Conservation (phyloP, 495 filamentous ascomycete species). For the Amphirosellinia nigrospora region DNA sequence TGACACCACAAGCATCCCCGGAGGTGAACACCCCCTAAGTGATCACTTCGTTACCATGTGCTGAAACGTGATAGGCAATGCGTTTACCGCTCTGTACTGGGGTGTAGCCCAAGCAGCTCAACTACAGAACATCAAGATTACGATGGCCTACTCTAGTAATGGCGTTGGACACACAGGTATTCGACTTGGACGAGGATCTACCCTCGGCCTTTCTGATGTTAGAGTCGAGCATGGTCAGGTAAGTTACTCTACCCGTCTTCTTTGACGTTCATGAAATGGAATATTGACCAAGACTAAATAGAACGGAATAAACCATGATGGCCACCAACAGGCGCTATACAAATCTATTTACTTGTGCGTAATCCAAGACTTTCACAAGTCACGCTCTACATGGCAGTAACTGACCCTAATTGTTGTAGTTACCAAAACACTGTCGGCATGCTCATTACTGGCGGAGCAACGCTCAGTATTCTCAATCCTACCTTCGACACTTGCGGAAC, state of each 20-base stretch:
- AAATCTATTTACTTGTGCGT: slow-evolving; percentile 64
- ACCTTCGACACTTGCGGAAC: slow-evolving; percentile 62
- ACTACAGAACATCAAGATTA: slow-evolving; percentile 72
- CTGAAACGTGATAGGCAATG: slow-evolving; percentile 37
- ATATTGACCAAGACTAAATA: slow-evolving; percentile 27
- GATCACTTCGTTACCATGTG: background rate
- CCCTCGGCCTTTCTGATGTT: slow-evolving; percentile 45
- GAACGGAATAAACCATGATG: slow-evolving; percentile 63
- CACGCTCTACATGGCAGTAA: background rate
- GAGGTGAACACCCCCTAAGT: slow-evolving; percentile 27
- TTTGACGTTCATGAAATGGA: background rate
- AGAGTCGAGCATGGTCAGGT: slow-evolving; percentile 49
- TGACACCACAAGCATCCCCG: slow-evolving; percentile 65
- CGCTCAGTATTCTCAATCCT: slow-evolving; percentile 53
- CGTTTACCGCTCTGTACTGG: slow-evolving; percentile 70
- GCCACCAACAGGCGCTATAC: slow-evolving; percentile 73
- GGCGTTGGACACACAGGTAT: slow-evolving; percentile 66
- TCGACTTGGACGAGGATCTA: slow-evolving; percentile 61
- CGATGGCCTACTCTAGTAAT: slow-evolving; percentile 55
- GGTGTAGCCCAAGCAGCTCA: slow-evolving; percentile 70
- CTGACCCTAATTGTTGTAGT: background rate
- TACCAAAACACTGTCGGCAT: slow-evolving; percentile 62
- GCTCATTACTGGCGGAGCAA: slow-evolving; percentile 67
- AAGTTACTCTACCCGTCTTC: slow-evolving; percentile 11
- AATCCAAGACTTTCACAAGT: background rate